Conservation (phyloP, 176 grass and related monocot genomes). For the Rhynchospora tenuis region DNA sequence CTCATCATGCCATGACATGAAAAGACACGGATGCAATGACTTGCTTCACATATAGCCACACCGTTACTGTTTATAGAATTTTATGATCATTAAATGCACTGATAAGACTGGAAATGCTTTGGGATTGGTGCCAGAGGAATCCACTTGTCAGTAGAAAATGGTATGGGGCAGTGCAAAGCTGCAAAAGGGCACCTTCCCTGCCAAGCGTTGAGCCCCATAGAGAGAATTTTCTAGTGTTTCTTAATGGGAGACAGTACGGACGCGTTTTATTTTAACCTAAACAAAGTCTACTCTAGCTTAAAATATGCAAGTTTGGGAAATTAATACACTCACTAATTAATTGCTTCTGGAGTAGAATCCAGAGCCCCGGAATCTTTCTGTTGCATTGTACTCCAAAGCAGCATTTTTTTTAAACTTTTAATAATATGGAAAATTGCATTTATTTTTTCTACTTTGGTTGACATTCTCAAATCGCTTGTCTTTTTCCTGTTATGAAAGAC, state of each 20-base stretch:
- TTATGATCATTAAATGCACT: neutral
- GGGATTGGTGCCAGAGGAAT: conserved; percentile 28
- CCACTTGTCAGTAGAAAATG: conserved; percentile 6
- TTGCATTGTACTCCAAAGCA: neutral
- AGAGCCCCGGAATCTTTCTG: neutral
- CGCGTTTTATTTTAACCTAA: neutral
- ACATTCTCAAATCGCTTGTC: neutral
- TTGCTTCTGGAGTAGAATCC: neutral
- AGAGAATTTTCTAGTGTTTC: conserved; percentile 30
- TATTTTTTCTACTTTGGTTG: neutral
- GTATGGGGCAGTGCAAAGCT: conserved; percentile 27
- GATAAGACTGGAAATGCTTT: neutral
- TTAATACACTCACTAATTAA: neutral
- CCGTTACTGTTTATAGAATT: neutral
- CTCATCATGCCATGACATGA: too few relatives aligned
- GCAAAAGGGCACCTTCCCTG: conserved; percentile 2
- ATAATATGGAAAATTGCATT: neutral
- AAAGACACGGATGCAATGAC: neutral
- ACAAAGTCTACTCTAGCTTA: neutral
- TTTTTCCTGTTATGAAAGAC: neutral
- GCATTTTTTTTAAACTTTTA: neutral
- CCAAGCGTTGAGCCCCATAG: conserved; percentile 24
- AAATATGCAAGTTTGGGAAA: neutral
- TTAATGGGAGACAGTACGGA: conserved; percentile 28
- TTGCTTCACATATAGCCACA: neutral